These are phyloP conservation scores for Dactylellina cionopaga DNA, from an alignment of 2,329 filamentous ascomycete species.

Conservation along the genomic window DNA sequence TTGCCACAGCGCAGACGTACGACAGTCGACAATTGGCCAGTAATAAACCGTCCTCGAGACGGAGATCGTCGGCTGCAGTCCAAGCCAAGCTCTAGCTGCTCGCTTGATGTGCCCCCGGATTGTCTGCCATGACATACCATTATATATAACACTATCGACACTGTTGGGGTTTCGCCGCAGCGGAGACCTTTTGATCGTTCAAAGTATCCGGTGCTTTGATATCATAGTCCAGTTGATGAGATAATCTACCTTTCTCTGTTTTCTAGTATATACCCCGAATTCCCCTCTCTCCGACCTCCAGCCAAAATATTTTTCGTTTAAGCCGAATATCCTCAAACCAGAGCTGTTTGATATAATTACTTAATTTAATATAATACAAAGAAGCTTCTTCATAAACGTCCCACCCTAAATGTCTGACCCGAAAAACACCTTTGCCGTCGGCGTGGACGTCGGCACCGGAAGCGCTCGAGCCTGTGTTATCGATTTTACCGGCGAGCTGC, in stretches of 20 bases:
- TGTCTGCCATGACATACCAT: background rate
- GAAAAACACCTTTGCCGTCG: constrained; percentile 64
- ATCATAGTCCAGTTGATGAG: constrained; percentile 19
- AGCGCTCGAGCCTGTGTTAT: constrained; percentile 96
- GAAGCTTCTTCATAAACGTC: background rate
- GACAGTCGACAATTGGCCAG: background rate
- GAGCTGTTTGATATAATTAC: constrained; percentile 1
- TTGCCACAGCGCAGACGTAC: too few species aligned
- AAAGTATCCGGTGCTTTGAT: too few species aligned
- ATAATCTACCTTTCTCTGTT: constrained; percentile 10
- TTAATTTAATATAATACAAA: background rate
- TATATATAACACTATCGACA: too few species aligned
- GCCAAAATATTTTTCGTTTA: too few species aligned
- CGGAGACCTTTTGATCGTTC: constrained; percentile 21
- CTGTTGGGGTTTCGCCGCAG: too few species aligned
- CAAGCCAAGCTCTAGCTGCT: too few species aligned
- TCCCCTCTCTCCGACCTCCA: background rate
- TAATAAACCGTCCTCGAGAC: constrained; percentile 21
- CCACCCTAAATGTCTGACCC: constrained; percentile 31
- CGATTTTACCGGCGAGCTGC: constrained; percentile 88
- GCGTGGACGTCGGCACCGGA: constrained; percentile 95
- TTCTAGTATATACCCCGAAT: too few species aligned
- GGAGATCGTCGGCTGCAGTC: constrained; percentile 5
- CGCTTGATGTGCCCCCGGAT: constrained; percentile 17
- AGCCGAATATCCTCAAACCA: too few species aligned